These are phyloP conservation scores for Mycena kentingensis DNA, from an alignment of 768 basidiomycete species.

Conservation along the genomic window DNA sequence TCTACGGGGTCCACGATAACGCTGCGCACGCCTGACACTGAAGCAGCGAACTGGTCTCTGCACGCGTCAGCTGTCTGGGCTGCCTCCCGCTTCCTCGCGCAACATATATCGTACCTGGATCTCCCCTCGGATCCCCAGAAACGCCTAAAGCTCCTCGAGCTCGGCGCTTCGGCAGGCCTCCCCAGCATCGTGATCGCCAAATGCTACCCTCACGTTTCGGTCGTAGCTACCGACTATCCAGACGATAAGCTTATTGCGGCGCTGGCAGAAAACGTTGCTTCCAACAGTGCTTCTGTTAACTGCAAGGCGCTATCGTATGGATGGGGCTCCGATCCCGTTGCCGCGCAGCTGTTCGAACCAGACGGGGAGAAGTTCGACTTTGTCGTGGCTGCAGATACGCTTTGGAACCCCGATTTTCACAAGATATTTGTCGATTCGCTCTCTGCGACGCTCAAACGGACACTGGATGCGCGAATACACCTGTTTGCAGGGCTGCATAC, in stretches of 20 bases:
- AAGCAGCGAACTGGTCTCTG: slow-evolving; percentile 68
- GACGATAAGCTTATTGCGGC: slow-evolving; percentile 62
- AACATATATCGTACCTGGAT: slow-evolving; percentile 55
- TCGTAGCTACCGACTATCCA: slow-evolving; percentile 72
- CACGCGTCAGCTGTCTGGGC: slow-evolving; percentile 81
- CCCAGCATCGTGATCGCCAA: slow-evolving; percentile 71
- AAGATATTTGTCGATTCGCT: slow-evolving; percentile 55
- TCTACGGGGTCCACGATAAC: slow-evolving; percentile 36
- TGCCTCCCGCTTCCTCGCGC: slow-evolving; percentile 65
- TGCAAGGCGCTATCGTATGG: slow-evolving; percentile 60
- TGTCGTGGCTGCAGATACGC: slow-evolving; percentile 72
- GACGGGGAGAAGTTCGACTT: slow-evolving; percentile 53
- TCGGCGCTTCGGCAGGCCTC: slow-evolving; percentile 75
- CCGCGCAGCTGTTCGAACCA: slow-evolving; percentile 24
- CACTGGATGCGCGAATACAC: slow-evolving; percentile 51
- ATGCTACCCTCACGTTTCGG: slow-evolving; percentile 37
- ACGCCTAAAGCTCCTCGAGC: slow-evolving; percentile 52
- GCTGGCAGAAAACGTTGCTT: slow-evolving; percentile 55
- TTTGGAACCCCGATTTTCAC: slow-evolving; percentile 74
- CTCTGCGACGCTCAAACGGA: slow-evolving; percentile 44
- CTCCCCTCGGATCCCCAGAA: slow-evolving; percentile 26
- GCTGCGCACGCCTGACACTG: slow-evolving; percentile 64
- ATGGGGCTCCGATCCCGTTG: slow-evolving; percentile 60
- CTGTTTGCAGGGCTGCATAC: slow-evolving; percentile 79
- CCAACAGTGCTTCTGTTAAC: slow-evolving; percentile 49